A percentile compares a stretch with the other conserved stretches of the same genome.
Evolutionary conservation across 225 moss, liverwort and hornwort genomes (phyloP).

Genomic region (Physcomitrium patens): DNA sequence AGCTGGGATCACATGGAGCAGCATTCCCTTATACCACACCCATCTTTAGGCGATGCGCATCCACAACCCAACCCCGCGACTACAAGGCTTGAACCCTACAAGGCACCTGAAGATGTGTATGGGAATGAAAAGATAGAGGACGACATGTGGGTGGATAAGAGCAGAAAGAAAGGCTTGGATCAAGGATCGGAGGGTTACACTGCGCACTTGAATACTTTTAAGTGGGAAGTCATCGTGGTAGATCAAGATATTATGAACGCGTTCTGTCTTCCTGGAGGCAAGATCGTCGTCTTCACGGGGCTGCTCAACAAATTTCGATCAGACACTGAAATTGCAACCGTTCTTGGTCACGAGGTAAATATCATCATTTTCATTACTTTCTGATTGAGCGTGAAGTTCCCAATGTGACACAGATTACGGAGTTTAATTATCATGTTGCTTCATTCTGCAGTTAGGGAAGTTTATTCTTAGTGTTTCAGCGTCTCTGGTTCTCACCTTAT

Average conservation of each 20-base stretch:
- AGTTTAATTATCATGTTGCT: neutral
- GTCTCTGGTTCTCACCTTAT: too few relatives aligned
- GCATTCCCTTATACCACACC: conserved; percentile 20
- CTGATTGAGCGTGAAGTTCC: neutral
- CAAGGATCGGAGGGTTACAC: conserved; percentile 66
- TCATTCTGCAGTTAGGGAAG: too few relatives aligned
- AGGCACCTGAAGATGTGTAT: conserved; percentile 51
- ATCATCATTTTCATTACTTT: neutral
- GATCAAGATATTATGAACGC: conserved; percentile 86
- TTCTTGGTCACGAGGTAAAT: conserved; percentile 88
- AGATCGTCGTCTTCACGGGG: conserved; percentile 94
- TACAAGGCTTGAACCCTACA: conserved; percentile 20
- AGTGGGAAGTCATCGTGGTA: conserved; percentile 94
- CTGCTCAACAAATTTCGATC: conserved; percentile 80
- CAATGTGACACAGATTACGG: neutral
- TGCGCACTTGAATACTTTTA: conserved; percentile 71
- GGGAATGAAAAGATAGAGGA: conserved; percentile 67
- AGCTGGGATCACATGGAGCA: conserved; percentile 62
- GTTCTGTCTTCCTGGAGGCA: conserved; percentile 92
- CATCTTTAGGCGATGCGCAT: neutral
- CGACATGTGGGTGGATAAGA: conserved; percentile 88
- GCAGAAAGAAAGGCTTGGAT: conserved; percentile 79
- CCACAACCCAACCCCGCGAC: conserved; percentile 1
- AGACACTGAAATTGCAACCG: conserved; percentile 80
- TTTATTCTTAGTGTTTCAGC: too few relatives aligned